Evolutionary conservation across 257 asterid species (phyloP).

Genomic region (Galeopsis tetrahit): DNA sequence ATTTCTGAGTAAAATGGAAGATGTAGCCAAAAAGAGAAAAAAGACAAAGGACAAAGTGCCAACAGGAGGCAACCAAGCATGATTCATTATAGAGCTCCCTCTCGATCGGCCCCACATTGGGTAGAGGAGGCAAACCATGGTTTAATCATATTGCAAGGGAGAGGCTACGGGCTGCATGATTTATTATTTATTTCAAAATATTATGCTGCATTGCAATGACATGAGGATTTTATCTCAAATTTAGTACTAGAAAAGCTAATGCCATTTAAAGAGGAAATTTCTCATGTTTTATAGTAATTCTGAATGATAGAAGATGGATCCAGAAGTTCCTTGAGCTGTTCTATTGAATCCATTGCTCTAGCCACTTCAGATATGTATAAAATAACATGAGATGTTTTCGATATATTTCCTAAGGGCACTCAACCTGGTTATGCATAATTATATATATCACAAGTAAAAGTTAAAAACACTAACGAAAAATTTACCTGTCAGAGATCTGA

Average conservation of each 20-base stretch:
- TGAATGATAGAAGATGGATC: constrained; percentile 23
- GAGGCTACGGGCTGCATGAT: neutral
- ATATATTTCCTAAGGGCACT: constrained; percentile 7
- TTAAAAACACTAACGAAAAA: constrained; percentile 10
- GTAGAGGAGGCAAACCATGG: neutral
- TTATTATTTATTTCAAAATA: neutral
- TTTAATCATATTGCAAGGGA: neutral
- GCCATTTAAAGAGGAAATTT: constrained; percentile 5
- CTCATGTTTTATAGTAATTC: neutral
- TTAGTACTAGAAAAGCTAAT: constrained; percentile 1
- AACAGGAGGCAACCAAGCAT: constrained; percentile 8
- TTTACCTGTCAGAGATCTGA: constrained; percentile 82
- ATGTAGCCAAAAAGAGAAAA: constrained; percentile 1
- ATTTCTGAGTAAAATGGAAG: constrained; percentile 10
- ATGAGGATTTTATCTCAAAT: constrained; percentile 8
- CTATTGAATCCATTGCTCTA: constrained; percentile 16
- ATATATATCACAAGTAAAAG: constrained; percentile 12
- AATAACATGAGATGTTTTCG: constrained; percentile 15
- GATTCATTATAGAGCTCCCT: neutral
- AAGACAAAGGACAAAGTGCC: constrained; percentile 11
- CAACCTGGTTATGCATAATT: neutral
- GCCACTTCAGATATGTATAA: constrained; percentile 20
- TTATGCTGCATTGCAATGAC: constrained; percentile 25
- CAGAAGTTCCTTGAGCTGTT: constrained; percentile 15
- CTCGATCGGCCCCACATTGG: neutral